A percentile compares a stretch with the other conserved stretches of the same genome.
phyloP scores from a whole-genome alignment of 805 yeast genomes.

The Nakazawaea wickerhamii region DNA sequence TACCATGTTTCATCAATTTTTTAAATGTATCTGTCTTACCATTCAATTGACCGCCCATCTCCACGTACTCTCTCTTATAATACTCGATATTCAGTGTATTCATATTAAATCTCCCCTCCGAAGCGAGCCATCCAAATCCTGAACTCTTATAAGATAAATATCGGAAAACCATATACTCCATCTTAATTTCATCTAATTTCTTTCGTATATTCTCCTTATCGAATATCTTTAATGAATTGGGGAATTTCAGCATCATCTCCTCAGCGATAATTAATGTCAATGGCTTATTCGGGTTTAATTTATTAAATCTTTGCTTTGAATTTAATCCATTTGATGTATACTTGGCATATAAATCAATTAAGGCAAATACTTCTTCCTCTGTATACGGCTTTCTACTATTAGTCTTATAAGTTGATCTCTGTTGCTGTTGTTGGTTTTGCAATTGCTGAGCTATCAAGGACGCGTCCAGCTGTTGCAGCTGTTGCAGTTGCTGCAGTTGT shows the following conservation, averaged over 20 bases:
- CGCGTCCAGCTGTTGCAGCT: constrained; percentile 1
- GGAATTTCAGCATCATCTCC: constrained; percentile 12
- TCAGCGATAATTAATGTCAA: constrained; percentile 8
- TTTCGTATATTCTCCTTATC: constrained; percentile 14
- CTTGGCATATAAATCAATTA: constrained; percentile 11
- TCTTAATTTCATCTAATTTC: constrained; percentile 13
- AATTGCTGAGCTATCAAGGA: constrained; percentile 8
- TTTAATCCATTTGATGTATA: constrained; percentile 12
- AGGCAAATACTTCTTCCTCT: constrained; percentile 12
- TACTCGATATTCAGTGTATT: constrained; percentile 5
- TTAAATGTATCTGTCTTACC: constrained; percentile 12
- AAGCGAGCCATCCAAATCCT: constrained; percentile 12
- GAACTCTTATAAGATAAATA: constrained; percentile 8
- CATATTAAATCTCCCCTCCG: constrained; percentile 12
- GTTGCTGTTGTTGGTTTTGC: constrained; percentile 4
- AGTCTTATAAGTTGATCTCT: constrained; percentile 5
- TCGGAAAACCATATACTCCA: constrained; percentile 12
- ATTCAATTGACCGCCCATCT: constrained; percentile 12
- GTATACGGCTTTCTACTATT: constrained; percentile 16
- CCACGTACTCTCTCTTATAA: constrained; percentile 8
- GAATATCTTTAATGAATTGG: constrained; percentile 11
- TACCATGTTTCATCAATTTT: constrained; percentile 12
- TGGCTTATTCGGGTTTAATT: constrained; percentile 5
- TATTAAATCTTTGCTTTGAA: constrained; percentile 3
- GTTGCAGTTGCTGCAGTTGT: constrained; percentile 1